Conservation (phyloP, 345 rosid species). For the Camelina laxa region DNA sequence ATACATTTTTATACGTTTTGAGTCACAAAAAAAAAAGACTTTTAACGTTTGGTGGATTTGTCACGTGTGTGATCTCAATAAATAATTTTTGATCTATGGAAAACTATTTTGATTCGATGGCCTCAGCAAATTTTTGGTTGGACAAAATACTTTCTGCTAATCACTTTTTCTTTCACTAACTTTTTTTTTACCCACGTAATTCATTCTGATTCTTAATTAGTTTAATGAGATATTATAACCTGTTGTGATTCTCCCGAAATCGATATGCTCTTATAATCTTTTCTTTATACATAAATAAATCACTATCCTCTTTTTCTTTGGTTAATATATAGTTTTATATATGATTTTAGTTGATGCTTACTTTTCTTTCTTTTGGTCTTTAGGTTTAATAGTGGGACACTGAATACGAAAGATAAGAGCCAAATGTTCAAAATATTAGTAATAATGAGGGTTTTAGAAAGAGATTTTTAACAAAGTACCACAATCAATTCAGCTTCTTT, state of each 20-base stretch:
- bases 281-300: slow-evolving; percentile 27
- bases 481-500: too few relatives aligned
- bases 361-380: slow-evolving; percentile 41
- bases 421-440: slow-evolving; percentile 32
- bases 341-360: slow-evolving; percentile 32
- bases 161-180: slow-evolving; percentile 35
- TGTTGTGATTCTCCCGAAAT: slow-evolving; percentile 33
- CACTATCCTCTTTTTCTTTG: slow-evolving; percentile 31
- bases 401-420: slow-evolving; percentile 38
- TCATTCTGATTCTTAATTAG: slow-evolving; percentile 33
- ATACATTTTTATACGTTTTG: background rate
- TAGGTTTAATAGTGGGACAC: slow-evolving; percentile 45
- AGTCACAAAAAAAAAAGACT: background rate
- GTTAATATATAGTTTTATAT: slow-evolving; percentile 8
- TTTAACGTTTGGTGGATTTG: slow-evolving; percentile 6
- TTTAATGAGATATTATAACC: slow-evolving; percentile 31
- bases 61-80: background rate
- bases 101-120: slow-evolving; percentile 28
- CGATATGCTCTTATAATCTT: background rate
- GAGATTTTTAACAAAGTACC: too few relatives aligned
- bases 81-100: background rate
- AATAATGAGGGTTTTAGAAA: too few relatives aligned
- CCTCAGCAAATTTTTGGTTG: slow-evolving; percentile 33
- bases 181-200: slow-evolving; percentile 41
- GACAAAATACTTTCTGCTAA: slow-evolving; percentile 23